A percentile compares a stretch with the other conserved stretches of the same genome.
Evolutionary conservation across 192 early-diverging fungal genomes (phyloP).

Genomic region (Coemansia asiatica): DNA sequence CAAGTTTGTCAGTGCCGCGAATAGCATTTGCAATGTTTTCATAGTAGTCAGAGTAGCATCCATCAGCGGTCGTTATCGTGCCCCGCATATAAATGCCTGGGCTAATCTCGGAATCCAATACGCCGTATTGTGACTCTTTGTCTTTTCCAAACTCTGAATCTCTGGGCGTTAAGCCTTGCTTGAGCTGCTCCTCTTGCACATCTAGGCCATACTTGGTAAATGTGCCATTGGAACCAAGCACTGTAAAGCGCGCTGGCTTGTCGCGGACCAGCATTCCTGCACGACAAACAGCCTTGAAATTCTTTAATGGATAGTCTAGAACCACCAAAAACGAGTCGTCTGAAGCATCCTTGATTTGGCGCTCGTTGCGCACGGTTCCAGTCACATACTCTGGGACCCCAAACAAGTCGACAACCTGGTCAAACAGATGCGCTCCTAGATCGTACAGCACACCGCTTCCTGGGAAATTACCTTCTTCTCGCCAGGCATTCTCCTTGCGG

Average conservation of each 20-base stretch:
- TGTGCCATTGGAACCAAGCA: conserved; percentile 69
- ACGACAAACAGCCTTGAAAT: conserved; percentile 62
- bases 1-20: conserved; percentile 41
- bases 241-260: conserved; percentile 61
- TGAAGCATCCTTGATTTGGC: conserved; percentile 55
- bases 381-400: conserved; percentile 65
- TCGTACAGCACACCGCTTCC: conserved; percentile 77
- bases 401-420: conserved; percentile 67
- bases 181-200: conserved; percentile 73
- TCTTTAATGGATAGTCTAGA: conserved; percentile 59
- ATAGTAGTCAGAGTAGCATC: conserved; percentile 65
- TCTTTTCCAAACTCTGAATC: conserved; percentile 61
- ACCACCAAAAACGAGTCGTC: conserved; percentile 69
- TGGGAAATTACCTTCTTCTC: conserved; percentile 59
- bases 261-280: conserved; percentile 70
- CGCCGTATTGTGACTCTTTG: conserved; percentile 49
- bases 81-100: conserved; percentile 56
- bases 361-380: conserved; percentile 64
- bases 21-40: conserved; percentile 66
- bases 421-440: conserved; percentile 65
- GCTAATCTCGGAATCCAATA: conserved; percentile 52
- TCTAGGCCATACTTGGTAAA: conserved; percentile 69
- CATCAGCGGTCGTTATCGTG: conserved; percentile 57
- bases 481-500: conserved; percentile 68
- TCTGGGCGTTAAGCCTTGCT: conserved; percentile 59